Percentiles rank a stretch among this genome's conserved stretches.
phyloP scores from a whole-genome alignment of 495 filamentous ascomycete species.

The Clavariopsis aquatica region DNA sequence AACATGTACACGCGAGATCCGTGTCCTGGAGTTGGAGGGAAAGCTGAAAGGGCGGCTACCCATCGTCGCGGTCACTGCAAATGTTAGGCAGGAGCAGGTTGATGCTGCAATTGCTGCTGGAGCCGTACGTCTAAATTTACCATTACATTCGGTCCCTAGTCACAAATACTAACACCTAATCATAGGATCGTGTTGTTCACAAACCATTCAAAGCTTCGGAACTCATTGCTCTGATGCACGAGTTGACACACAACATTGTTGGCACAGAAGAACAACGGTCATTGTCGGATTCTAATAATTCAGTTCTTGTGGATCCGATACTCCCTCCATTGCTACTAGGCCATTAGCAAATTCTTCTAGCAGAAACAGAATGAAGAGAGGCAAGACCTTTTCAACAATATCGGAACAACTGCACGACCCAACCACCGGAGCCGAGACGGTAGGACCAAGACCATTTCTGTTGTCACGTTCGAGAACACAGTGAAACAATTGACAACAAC shows the following conservation, averaged over 20 bases:
- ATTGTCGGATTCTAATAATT: neutral
- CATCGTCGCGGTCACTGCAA: constrained; percentile 76
- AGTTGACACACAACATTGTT: neutral
- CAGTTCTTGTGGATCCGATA: neutral
- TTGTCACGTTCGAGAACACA: too few relatives aligned
- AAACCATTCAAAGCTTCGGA: constrained; percentile 32
- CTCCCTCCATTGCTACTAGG: too few relatives aligned
- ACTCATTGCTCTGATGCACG: constrained; percentile 23
- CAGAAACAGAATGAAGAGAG: too few relatives aligned
- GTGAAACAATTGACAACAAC: too few relatives aligned
- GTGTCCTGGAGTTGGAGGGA: constrained; percentile 54
- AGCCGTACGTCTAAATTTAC: constrained; percentile 53
- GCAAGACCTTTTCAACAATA: too few relatives aligned
- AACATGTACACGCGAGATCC: constrained; percentile 64
- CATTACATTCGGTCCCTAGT: neutral
- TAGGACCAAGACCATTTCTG: too few relatives aligned
- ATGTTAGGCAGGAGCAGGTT: constrained; percentile 68
- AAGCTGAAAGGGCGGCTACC: constrained; percentile 47
- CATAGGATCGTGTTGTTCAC: constrained; percentile 25
- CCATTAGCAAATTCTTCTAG: too few relatives aligned
- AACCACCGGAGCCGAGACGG: too few relatives aligned
- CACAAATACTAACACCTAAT: neutral
- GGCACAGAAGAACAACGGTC: neutral
- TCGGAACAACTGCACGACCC: too few relatives aligned
- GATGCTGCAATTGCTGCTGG: constrained; percentile 63